Base-by-base conservation (phyloP, 2,329 filamentous ascomycete species). In the Neofusicoccum parvum region DNA sequence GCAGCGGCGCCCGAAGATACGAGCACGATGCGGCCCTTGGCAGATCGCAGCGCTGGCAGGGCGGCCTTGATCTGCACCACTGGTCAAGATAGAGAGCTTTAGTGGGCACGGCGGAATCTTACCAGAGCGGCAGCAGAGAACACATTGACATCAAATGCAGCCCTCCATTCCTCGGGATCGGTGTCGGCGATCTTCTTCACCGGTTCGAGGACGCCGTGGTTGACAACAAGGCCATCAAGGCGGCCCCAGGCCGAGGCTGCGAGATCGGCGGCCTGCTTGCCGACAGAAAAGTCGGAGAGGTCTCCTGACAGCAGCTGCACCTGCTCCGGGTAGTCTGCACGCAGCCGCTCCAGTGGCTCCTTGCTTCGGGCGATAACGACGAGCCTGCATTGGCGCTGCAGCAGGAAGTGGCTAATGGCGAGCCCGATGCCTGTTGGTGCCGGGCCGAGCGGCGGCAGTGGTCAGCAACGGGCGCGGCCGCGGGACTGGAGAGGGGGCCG, bases 221-320 rank as follows among this genome's bases (percentile, higher is more conserved):
- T 98, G 68, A 98, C 81, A 12, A 99, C 87, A 50, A 99, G 76
- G 1, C 89, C 90, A 74, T 99, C 93, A 4, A 99, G 79, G 56
- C 81, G 83, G 10, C 89, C 90, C 76, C 92, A 98, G 0, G 85
- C 80, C 34, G 85, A 80, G 11, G 90, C 73, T 0, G 93, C 90
- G 0, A 88, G 79, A 3, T 89, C 82, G 4, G 92, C 86, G 4
- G 90, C 85, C 73, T 86, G 86, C 1, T 83, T 77, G 3, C 87
- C 85, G 34, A 90, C 74, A 0, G 76, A 78, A 32, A 82, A 74
- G 69, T 88, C 84, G 0, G 81, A 75, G 11, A 88, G 76, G 68
- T 90, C 87, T n/a, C 86, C 87, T 2, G 82, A 79, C 14, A 88
- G 75, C 1, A 86, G 80, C 56, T 84, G 81, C 36, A 89, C 86